phyloP scores from a whole-genome alignment of 116 monocot species.

The Papilionanthe hybrid region DNA sequence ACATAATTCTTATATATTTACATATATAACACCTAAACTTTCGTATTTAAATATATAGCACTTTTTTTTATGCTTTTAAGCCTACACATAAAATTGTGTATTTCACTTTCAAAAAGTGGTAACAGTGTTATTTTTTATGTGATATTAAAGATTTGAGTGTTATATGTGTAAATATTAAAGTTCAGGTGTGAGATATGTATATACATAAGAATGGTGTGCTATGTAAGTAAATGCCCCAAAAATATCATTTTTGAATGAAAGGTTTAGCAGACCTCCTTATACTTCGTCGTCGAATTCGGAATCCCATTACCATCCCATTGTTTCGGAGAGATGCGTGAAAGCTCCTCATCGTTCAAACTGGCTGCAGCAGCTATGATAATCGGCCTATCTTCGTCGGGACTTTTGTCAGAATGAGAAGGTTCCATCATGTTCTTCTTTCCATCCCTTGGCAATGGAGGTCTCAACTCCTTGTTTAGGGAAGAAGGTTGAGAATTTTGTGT shows the following conservation, averaged over 20 bases:
- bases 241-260: neutral
- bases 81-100: too few species aligned
- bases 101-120: too few species aligned
- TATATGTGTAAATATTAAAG: too few species aligned
- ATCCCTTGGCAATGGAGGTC: neutral
- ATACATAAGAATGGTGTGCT: too few species aligned
- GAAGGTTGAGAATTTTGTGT: neutral
- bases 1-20: too few species aligned
- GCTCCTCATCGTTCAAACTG: slow-evolving; percentile 36
- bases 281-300: slow-evolving; percentile 57
- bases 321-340: slow-evolving; percentile 22
- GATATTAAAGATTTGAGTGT: too few species aligned
- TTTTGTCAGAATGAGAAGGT: slow-evolving; percentile 20
- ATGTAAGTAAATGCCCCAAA: too few species aligned
- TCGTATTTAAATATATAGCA: too few species aligned
- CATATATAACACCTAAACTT: too few species aligned
- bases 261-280: slow-evolving; percentile 32
- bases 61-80: too few species aligned
- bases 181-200: too few species aligned
- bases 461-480: slow-evolving; percentile 2
- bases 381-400: slow-evolving; percentile 33
- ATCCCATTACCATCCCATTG: slow-evolving; percentile 55
- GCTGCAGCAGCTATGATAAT: slow-evolving; percentile 41
- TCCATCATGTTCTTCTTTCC: slow-evolving; percentile 2
- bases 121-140: too few species aligned